Conservation (phyloP, 2,329 filamentous ascomycete species). For the Thermothelomyces thermophilus region DNA sequence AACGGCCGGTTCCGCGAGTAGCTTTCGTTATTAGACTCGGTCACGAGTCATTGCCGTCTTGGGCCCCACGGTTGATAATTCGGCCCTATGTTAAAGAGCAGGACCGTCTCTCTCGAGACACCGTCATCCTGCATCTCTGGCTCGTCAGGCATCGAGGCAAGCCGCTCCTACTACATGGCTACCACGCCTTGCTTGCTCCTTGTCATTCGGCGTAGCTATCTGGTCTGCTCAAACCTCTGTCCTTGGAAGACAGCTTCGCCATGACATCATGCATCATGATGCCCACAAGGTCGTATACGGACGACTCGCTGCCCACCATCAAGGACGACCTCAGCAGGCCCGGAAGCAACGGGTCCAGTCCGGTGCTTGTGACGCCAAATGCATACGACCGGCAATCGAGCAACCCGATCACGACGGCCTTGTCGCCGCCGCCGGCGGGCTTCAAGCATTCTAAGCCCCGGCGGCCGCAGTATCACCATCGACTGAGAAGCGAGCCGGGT, state of each 20-base stretch:
- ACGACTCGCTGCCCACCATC: conserved; percentile 15
- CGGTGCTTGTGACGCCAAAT: conserved; percentile 9
- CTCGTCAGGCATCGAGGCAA: not conserved
- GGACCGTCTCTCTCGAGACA: no score
- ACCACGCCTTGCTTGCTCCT: not conserved
- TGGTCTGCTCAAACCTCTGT: not conserved
- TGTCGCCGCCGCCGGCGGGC: conserved; percentile 25
- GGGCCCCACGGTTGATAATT: not conserved
- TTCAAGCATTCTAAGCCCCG: conserved; percentile 20
- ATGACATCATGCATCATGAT: conserved; percentile 7
- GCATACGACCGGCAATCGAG: conserved; percentile 11
- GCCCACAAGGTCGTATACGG: conserved; percentile 7
- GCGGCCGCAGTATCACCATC: conserved; percentile 18
- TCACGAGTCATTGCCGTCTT: no score
- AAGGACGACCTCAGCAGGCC: conserved; percentile 6
- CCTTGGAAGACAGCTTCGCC: not conserved
- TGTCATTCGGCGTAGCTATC: not conserved
- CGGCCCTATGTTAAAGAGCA: no score
- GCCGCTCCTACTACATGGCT: not conserved
- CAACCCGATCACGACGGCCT: conserved; percentile 15
- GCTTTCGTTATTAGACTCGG: no score
- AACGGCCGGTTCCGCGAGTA: no score
- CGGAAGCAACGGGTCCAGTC: conserved; percentile 9
- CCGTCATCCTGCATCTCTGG: not conserved
- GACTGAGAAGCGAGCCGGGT: conserved; percentile 41